These are phyloP conservation scores for Thermothielavioides terrestris DNA, from an alignment of 495 filamentous ascomycete species.

Conservation along the genomic window DNA sequence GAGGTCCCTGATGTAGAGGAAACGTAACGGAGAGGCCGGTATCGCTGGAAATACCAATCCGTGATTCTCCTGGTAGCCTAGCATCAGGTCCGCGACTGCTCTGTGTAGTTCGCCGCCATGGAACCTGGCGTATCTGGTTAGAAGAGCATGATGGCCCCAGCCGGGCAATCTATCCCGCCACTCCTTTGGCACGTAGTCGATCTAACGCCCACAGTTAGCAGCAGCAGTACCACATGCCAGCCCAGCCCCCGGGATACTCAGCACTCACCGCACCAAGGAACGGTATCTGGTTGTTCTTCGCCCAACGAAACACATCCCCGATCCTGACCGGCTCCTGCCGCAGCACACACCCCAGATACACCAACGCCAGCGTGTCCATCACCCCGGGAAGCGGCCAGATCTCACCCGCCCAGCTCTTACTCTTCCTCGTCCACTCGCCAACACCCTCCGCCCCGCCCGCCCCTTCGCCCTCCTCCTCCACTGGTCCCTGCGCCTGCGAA, in stretches of 20 bases:
- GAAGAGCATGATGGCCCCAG: slow-evolving; percentile 48
- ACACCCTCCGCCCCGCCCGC: not conserved
- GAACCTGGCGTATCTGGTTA: slow-evolving; percentile 38
- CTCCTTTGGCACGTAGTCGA: slow-evolving; percentile 50
- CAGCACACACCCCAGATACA: slow-evolving; percentile 39
- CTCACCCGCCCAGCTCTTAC: slow-evolving; percentile 18
- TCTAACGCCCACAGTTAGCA: slow-evolving; percentile 23
- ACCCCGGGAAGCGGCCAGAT: slow-evolving; percentile 34
- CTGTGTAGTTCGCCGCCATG: slow-evolving; percentile 54
- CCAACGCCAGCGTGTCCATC: slow-evolving; percentile 36
- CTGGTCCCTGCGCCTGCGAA: slow-evolving; percentile 27
- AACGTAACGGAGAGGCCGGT: slow-evolving; percentile 57
- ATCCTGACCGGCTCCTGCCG: slow-evolving; percentile 35
- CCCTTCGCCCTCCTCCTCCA: not conserved
- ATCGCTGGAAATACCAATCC: slow-evolving; percentile 62
- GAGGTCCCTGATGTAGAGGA: slow-evolving; percentile 62
- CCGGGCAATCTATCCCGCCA: slow-evolving; percentile 57
- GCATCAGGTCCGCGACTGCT: slow-evolving; percentile 48
- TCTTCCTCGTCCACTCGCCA: slow-evolving; percentile 6
- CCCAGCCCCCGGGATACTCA: too few species aligned
- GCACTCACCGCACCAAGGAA: slow-evolving; percentile 33
- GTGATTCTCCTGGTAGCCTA: slow-evolving; percentile 59
- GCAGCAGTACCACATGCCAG: not conserved
- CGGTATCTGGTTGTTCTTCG: slow-evolving; percentile 31
- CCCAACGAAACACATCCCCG: slow-evolving; percentile 39